Evolutionary conservation across 2,329 filamentous ascomycete species (phyloP), one percentile per base, ranked within the genome.

Genomic region (Fusarium transvaalense): DNA sequence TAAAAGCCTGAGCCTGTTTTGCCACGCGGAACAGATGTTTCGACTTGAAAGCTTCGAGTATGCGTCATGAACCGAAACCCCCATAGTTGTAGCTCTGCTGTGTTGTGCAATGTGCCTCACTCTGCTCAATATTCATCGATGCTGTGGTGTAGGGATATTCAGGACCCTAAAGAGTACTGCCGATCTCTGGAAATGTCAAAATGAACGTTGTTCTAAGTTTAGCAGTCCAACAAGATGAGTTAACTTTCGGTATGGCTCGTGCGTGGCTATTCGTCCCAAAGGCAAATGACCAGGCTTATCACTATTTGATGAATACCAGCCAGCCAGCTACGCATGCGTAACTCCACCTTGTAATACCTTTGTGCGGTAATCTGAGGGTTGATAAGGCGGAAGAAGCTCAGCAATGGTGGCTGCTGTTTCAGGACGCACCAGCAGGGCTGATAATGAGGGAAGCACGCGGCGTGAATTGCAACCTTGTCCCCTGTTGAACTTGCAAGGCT

Each of bases 171-270:
- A 23, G 31, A 39, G 34, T 39, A 47, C 56, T 52, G 66, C 48
- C 61, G 61, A 67, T 69, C 61, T 39, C 48, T 66, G 58, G 21
- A 46, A 10, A 12, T 63, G 32, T 41, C 46, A 62, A 61, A 56
- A 56, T 42, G 52, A 56, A 59, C 19, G 50, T 61, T 56, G 13
- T 66, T 66, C 62, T 64, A 66, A 70, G 65, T 70, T 71, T 68
- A 60, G 67, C 51, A 31, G 21, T 41, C 55, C 45, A 43, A 48
- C 45, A 43, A 48, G 31, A 29, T 27, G 39, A 54, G 55, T 66
- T 66, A 58, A 56, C 61, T 69, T 58, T 66, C 52, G 34, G 43
- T 14, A 42, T 70, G 57, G 71, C 64, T 71, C 61, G 69, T 67
- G 69, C 64, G 55, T 56, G 48, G 23, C 56, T 58, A 52, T 62